Base-by-base conservation (phyloP, 345 rosid genomes). In the Euphorbia peplus region DNA sequence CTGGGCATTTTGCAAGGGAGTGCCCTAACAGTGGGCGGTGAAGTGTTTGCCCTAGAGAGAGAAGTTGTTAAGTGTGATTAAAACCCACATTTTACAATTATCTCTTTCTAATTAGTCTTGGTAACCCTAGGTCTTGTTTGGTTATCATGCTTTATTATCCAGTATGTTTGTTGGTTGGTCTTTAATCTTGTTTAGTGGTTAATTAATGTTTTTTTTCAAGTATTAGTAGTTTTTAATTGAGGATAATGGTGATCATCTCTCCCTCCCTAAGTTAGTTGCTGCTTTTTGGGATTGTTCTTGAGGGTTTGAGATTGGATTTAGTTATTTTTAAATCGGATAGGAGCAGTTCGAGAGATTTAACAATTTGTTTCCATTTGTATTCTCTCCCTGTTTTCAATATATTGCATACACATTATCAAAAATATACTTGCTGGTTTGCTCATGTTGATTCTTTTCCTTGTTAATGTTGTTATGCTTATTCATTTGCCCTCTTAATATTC, bases 1-100 rank as follows among this genome's bases (percentile, higher is more conserved):
- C 91, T 0, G 98, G 98, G 0, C 98, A 93, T 73, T 93, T 90
- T 30, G 87, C 98, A 0, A 74, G 98, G 77, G 98, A 93, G 16
- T 93, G 98, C 58, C 86, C 95, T 0, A 88, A 86, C 61, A 76
- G 78, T 21, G 79, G 86, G 5, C 88, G 89, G 52, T 85, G 74
- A 78, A 39, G 8, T 50, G 11, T n/a, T n/a, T 18, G 14, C 8
- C 14, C 3, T 5, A 64, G 46, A n/a, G 21, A 65, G 46, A 39
- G 26, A 44, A 52, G 39, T 26, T 13, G 66, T 70, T 10, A 44
- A 63, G 32, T 54, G 54, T 47, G 66, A 14, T 68, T 25, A 59
- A 52, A 4, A 15, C 24, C 66, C 16, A 44, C 73, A 53, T 39
- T 47, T 63, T 48, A 24, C 18, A 53, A 13, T 41, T 21, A 19